Evolutionary conservation across 306 rosid species (phyloP).

Genomic region (barrel medic (Medicago truncatula)): MtrunA17r5.0-ANR NC_053042.1:36392001-36392500

Average conservation of each 20-base stretch:
- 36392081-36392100: background rate
- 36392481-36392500: background rate
- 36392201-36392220: conserved; percentile 88
- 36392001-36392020: background rate
- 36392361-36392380: background rate
- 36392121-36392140: conserved; percentile 15
- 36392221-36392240: conserved; percentile 87
- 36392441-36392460: background rate
- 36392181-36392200: conserved; percentile 92
- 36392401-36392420: background rate
- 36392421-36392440: background rate
- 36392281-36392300: conserved; percentile 70
- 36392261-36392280: conserved; percentile 89
- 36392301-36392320: background rate
- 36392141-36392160: conserved; percentile 55
- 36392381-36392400: background rate
- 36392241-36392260: conserved; percentile 94
- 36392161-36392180: conserved; percentile 67
- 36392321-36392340: conserved; percentile 24
- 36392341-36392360: background rate
- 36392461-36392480: background rate
- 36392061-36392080: background rate
- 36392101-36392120: background rate
- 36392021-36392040: background rate
- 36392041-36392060: background rate